These are phyloP conservation scores for Salix exigua DNA, from an alignment of 345 rosid genomes.

Conservation along the genomic window DNA sequence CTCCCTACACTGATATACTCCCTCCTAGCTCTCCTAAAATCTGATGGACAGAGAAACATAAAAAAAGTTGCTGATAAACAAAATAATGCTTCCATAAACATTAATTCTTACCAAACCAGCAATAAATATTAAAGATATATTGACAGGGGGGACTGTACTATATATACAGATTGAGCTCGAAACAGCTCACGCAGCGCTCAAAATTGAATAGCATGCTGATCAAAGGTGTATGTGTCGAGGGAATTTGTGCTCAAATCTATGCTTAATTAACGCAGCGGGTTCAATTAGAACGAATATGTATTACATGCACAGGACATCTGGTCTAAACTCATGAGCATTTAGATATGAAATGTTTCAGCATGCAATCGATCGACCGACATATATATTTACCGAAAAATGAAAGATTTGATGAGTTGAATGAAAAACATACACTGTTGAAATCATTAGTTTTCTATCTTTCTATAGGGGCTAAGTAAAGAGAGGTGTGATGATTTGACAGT, in stretches of 20 bases:
- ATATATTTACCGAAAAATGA: not conserved
- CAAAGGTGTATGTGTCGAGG: not conserved
- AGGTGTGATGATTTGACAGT: not conserved
- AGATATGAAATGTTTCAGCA: not conserved
- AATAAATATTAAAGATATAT: constrained; percentile 1
- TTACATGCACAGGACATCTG: not conserved
- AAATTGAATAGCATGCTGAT: not conserved
- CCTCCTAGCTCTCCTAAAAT: not conserved
- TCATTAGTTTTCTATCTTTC: no score
- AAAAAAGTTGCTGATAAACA: not conserved
- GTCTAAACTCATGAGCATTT: not conserved
- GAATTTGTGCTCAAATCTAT: not conserved
- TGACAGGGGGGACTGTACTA: not conserved
- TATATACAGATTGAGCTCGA: not conserved
- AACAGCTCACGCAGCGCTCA: constrained; percentile 11
- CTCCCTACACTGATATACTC: no score
- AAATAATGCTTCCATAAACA: constrained; percentile 18
- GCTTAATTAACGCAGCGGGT: not conserved
- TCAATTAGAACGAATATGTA: not conserved
- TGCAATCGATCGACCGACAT: not conserved
- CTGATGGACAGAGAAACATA: not conserved
- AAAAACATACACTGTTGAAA: no score
- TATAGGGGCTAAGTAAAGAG: not conserved
- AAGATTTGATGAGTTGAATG: no score
- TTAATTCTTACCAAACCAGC: constrained; percentile 23